A percentile compares a stretch with the other conserved stretches of the same genome.
Evolutionary conservation across 2,329 filamentous ascomycete species (phyloP).

Genomic region (Monosporascus ibericus): DNA sequence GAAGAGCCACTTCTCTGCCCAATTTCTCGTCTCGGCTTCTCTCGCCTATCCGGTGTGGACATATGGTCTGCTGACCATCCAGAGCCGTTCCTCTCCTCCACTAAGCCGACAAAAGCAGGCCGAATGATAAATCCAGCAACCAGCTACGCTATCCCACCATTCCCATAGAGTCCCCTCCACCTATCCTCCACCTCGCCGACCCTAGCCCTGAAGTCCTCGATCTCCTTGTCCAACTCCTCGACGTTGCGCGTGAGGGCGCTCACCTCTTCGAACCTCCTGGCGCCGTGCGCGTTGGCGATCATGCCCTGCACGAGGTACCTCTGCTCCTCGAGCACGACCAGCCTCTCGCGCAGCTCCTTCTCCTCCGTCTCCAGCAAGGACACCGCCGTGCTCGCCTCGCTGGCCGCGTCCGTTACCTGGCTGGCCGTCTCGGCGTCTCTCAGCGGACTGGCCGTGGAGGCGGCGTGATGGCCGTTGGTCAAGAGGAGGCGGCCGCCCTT

Average conservation of each 20-base stretch:
- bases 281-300: slow-evolving; percentile 69
- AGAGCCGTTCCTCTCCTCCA: not conserved
- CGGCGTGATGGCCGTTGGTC: slow-evolving; percentile 22
- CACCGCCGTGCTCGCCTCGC: slow-evolving; percentile 47
- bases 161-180: slow-evolving; percentile 47
- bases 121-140: slow-evolving; percentile 1
- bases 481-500: slow-evolving; percentile 24
- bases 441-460: slow-evolving; percentile 27
- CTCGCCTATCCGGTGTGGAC: not conserved
- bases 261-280: slow-evolving; percentile 81
- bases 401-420: slow-evolving; percentile 25
- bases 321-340: slow-evolving; percentile 87
- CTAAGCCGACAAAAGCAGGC: not conserved
- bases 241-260: slow-evolving; percentile 71
- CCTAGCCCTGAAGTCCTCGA: slow-evolving; percentile 59
- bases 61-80: not conserved
- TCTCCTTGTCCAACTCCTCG: slow-evolving; percentile 76
- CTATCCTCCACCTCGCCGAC: slow-evolving; percentile 59
- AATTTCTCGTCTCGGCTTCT: not conserved
- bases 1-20: not conserved
- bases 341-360: slow-evolving; percentile 69
- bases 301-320: slow-evolving; percentile 83
- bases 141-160: slow-evolving; percentile 11
- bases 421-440: slow-evolving; percentile 48
- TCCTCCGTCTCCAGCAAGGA: slow-evolving; percentile 72